These are phyloP conservation scores for Dendrocalamus latiflorus DNA, from an alignment of 202 grass and related monocot genomes.

Conservation along the genomic window DNA sequence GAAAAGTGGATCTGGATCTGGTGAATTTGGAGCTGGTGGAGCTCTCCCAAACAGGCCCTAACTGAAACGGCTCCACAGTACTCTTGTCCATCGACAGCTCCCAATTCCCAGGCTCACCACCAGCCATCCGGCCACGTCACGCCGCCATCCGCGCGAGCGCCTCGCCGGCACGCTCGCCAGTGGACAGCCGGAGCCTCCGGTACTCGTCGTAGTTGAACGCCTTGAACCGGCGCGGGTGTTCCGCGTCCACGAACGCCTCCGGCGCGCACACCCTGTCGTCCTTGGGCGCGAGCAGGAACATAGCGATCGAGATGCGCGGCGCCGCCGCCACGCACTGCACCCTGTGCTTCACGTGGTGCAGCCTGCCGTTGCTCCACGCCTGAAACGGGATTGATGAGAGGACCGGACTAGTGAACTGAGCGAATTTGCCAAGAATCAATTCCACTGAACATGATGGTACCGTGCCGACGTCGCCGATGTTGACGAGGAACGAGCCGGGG, in stretches of 20 bases:
- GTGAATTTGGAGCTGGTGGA: too few relatives aligned
- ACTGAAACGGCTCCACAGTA: neutral
- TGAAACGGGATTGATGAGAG: neutral
- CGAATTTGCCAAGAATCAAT: neutral
- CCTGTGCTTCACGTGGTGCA: constrained; percentile 76
- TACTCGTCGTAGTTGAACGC: constrained; percentile 58
- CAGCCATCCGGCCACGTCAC: constrained; percentile 3
- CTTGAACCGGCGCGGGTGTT: constrained; percentile 53
- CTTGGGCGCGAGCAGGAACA: constrained; percentile 76
- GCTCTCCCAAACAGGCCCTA: too few relatives aligned
- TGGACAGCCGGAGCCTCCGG: constrained; percentile 48
- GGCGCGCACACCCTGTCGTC: constrained; percentile 64
- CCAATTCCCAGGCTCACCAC: neutral
- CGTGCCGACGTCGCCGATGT: constrained; percentile 77
- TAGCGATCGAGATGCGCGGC: constrained; percentile 65
- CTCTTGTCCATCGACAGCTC: neutral
- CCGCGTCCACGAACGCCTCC: constrained; percentile 39
- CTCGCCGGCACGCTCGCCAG: constrained; percentile 53
- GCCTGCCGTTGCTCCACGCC: constrained; percentile 78
- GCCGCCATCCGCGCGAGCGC: constrained; percentile 41
- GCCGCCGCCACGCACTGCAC: constrained; percentile 69
- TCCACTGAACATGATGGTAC: neutral
- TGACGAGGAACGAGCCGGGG: constrained; percentile 63
- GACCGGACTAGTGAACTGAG: neutral
- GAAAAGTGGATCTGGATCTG: too few relatives aligned